Percentiles rank a stretch among this genome's conserved stretches.
phyloP scores from a whole-genome alignment of 345 rosid species.

The Citrus maxima region DNA sequence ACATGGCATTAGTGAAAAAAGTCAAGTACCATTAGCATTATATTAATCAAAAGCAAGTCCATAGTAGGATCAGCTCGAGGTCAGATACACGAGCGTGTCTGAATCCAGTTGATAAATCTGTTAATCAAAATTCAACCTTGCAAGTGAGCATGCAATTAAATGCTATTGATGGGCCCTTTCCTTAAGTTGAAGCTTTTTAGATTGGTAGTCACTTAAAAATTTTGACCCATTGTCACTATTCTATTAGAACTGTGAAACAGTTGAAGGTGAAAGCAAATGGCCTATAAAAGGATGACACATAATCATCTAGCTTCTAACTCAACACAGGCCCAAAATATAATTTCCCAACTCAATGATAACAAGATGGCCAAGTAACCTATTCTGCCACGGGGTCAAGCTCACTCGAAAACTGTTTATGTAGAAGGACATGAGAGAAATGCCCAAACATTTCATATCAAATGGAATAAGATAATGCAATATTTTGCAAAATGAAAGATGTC shows the following conservation, averaged over 20 bases:
- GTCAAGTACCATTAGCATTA: neutral
- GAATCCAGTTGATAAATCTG: neutral
- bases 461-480: neutral
- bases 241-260: neutral
- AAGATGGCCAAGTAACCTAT: neutral
- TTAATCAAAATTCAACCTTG: neutral
- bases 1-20: neutral
- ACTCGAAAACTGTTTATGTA: neutral
- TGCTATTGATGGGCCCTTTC: neutral
- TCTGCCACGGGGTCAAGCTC: neutral
- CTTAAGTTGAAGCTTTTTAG: neutral
- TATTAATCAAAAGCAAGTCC: neutral
- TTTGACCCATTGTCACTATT: neutral
- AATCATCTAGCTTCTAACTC: neutral
- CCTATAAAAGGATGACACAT: neutral
- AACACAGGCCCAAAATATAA: neutral
- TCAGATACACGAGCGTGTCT: neutral
- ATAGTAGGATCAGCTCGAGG: neutral
- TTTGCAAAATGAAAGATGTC: constrained; percentile 3
- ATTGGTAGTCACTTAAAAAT: neutral
- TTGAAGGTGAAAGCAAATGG: neutral
- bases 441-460: neutral
- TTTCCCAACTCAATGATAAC: neutral
- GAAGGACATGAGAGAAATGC: neutral
- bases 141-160: neutral